Evolutionary conservation across 257 asterid genomes (phyloP).

Genomic region (Nicotiana benthamiana): DNA sequence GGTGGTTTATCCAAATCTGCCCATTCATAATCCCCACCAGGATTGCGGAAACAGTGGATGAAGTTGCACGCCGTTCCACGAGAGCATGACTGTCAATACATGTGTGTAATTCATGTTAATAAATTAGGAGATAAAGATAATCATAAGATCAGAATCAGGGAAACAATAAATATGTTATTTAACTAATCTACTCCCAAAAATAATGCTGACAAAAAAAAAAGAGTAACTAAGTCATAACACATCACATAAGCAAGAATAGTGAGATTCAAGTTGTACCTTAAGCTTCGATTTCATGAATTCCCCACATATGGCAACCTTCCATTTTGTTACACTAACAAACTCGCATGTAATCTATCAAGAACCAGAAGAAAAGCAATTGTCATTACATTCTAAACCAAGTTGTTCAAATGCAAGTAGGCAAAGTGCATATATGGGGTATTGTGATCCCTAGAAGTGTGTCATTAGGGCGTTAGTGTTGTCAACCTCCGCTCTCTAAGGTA

Average conservation of each 20-base stretch:
- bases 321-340: constrained; percentile 74
- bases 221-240: neutral
- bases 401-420: constrained; percentile 7
- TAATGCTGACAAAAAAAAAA: neutral
- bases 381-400: constrained; percentile 5
- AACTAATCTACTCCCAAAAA: neutral
- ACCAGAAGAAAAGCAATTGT: neutral
- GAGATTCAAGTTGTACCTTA: constrained; percentile 37
- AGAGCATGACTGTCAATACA: constrained; percentile 61
- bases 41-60: constrained; percentile 85
- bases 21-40: constrained; percentile 99
- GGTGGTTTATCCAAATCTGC: constrained; percentile 98
- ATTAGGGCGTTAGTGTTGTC: neutral
- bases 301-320: constrained; percentile 98
- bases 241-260: neutral
- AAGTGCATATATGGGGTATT: neutral
- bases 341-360: constrained; percentile 63
- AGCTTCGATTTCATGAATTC: constrained; percentile 80
- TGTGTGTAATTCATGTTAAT: constrained; percentile 6
- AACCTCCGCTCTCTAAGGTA: neutral
- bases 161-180: neutral
- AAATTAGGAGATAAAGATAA: neutral
- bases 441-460: neutral
- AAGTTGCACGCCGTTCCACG: constrained; percentile 95
- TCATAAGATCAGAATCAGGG: constrained; percentile 5